A percentile compares a stretch with the other conserved stretches of the same genome.
Evolutionary conservation across 2,329 filamentous ascomycete species (phyloP).

Genomic region (Botryotinia narcissicola): DNA sequence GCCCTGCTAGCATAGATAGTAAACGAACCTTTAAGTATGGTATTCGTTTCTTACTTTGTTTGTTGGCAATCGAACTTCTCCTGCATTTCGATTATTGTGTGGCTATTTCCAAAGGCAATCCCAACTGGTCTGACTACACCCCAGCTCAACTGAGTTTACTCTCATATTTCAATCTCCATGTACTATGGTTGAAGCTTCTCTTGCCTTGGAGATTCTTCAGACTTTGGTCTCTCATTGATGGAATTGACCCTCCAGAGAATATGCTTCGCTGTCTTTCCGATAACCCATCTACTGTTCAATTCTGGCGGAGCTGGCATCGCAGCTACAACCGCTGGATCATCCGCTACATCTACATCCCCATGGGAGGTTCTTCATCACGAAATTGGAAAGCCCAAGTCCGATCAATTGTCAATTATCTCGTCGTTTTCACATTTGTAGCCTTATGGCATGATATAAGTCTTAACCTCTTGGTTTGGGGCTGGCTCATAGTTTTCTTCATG

Average conservation of each 20-base stretch:
- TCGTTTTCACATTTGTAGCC: conserved; percentile 94
- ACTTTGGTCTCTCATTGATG: conserved; percentile 89
- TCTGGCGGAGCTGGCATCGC: conserved; percentile 96
- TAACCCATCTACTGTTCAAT: conserved; percentile 86
- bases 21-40: conserved; percentile 76
- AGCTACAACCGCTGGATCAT: conserved; percentile 94
- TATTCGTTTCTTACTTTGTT: conserved; percentile 73
- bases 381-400: conserved; percentile 49
- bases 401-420: conserved; percentile 71
- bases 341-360: conserved; percentile 88
- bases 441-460: conserved; percentile 98
- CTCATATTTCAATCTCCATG: conserved; percentile 92
- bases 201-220: conserved; percentile 98
- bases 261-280: conserved; percentile 96
- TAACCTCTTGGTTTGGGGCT: conserved; percentile 89
- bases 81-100: conserved; percentile 92
- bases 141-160: conserved; percentile 85
- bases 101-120: conserved; percentile 79
- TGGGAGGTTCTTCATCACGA: conserved; percentile 67
- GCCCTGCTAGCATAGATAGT: conserved; percentile 65
- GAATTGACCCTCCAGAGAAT: conserved; percentile 93
- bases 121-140: conserved; percentile 79
- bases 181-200: conserved; percentile 97
- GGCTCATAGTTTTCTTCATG: conserved; percentile 93
- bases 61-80: conserved; percentile 87